Conservation (phyloP, 495 filamentous ascomycete species). For the Sabuloglossum arenarium region DNA sequence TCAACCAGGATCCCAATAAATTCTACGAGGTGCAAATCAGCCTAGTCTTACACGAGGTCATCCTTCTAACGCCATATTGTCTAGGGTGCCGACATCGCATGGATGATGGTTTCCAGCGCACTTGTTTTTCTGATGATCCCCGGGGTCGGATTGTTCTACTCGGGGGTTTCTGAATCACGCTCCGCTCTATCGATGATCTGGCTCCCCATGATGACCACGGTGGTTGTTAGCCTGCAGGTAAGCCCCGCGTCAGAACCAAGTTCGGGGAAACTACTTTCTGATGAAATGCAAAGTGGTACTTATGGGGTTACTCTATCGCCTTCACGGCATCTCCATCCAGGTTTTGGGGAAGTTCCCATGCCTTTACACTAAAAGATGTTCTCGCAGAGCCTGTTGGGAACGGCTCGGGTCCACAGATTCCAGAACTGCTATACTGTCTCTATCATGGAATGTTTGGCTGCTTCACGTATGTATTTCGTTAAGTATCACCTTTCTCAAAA, state of each 20-base stretch:
- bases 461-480: neutral
- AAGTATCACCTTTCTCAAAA: neutral
- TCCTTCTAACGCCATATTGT: neutral
- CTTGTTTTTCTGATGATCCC: neutral
- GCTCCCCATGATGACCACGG: neutral
- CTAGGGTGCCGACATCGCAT: neutral
- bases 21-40: neutral
- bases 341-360: slow-evolving; percentile 5
- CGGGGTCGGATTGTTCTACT: neutral
- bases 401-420: slow-evolving; percentile 16
- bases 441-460: slow-evolving; percentile 31
- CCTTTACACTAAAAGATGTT: neutral
- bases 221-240: neutral
- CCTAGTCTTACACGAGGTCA: too few species aligned
- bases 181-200: neutral
- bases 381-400: neutral
- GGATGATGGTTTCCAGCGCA: neutral
- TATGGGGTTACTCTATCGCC: slow-evolving; percentile 36
- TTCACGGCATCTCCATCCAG: slow-evolving; percentile 30
- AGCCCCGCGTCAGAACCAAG: neutral
- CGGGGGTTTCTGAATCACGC: neutral
- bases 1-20: neutral
- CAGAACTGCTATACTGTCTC: slow-evolving; percentile 34
- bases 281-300: slow-evolving; percentile 23
- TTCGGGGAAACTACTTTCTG: too few species aligned